Conservation (phyloP, 179 eudicot genomes). For the Corrigiola litoralis region DNA sequence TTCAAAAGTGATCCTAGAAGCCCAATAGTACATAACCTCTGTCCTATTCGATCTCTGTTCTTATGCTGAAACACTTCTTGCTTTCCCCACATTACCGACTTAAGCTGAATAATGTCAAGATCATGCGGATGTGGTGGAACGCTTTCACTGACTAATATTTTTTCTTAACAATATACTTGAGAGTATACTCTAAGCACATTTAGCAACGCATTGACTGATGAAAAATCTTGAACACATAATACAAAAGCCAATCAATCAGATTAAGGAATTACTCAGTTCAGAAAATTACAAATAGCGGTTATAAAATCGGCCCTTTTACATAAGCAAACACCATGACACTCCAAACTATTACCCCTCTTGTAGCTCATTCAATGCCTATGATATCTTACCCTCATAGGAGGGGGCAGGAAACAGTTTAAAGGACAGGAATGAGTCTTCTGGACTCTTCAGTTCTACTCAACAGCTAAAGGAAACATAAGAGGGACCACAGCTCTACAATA, state of each 20-base stretch:
- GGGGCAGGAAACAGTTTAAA: constrained; percentile 15
- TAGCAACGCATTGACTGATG: too few relatives aligned
- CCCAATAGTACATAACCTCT: not conserved
- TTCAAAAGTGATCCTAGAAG: not conserved
- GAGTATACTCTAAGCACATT: too few relatives aligned
- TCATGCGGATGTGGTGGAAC: too few relatives aligned
- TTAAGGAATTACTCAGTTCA: too few relatives aligned
- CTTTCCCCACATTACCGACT: too few relatives aligned
- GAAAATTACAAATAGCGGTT: not conserved
- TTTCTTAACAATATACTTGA: too few relatives aligned
- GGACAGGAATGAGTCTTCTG: constrained; percentile 1
- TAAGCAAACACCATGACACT: not conserved
- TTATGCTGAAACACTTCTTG: too few relatives aligned
- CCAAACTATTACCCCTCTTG: not conserved
- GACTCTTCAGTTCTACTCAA: constrained; percentile 13
- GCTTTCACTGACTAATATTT: too few relatives aligned
- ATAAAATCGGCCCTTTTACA: not conserved
- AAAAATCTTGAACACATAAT: too few relatives aligned
- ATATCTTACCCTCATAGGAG: constrained; percentile 3
- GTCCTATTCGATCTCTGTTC: too few relatives aligned
- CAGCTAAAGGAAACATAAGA: not conserved
- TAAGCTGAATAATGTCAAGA: too few relatives aligned
- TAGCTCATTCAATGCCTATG: constrained; percentile 14
- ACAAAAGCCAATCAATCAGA: too few relatives aligned
- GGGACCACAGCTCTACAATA: constrained; percentile 24